Evolutionary conservation across 352 stramenopile species (phyloP), one percentile per base, ranked within the genome.

Genomic region (Pythium insidiosum): DNA sequence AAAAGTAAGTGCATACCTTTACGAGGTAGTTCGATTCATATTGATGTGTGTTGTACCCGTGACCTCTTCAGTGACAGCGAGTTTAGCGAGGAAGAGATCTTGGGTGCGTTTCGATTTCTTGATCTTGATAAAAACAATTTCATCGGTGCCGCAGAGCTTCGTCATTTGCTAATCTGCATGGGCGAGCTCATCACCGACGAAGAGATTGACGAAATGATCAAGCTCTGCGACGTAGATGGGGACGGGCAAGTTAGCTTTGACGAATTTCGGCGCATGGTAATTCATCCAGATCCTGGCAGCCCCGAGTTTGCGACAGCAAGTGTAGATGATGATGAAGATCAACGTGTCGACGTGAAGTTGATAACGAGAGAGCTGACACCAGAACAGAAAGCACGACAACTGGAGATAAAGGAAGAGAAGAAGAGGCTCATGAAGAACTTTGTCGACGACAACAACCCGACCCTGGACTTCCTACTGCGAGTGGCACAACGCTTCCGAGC

Each of bases 131-230:
- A 90, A 16, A 98, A 98, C 68, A 77, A 74, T 11, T 96, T 94
- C 56, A 89, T 98, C 35, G 86, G 90, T 11, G 88, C 91, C 15
- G 73, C 84, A 1, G 93, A 98, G 50, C 71, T 97, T 7, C 75
- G 88, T 0, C 93, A 98, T 54, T 75, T 97, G 39, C 65, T 98
- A 1, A 89, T 97, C 28, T 97, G 91, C 56, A 97, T 97, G 90
- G 93, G 93, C 24, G 90, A 98, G 57, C 76, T 97, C 34, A 91
- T 97, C 43, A 97, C 91, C 5, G 91, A 97, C 50, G 91, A 96
- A 41, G 93, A 98, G 43, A 68, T 96, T 9, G 81, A 96, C 45
- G 76, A 86, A 63, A 98, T 97, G 91, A 84, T 97, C 38, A 68
- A 72, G 31, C 82, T 98, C 50, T 88, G 95, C 24, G 92, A 98